Evolutionary conservation across 1,284 basidiomycete species (phyloP), one percentile per base, ranked within the genome.

Genomic region (Trametes polyzona): DNA sequence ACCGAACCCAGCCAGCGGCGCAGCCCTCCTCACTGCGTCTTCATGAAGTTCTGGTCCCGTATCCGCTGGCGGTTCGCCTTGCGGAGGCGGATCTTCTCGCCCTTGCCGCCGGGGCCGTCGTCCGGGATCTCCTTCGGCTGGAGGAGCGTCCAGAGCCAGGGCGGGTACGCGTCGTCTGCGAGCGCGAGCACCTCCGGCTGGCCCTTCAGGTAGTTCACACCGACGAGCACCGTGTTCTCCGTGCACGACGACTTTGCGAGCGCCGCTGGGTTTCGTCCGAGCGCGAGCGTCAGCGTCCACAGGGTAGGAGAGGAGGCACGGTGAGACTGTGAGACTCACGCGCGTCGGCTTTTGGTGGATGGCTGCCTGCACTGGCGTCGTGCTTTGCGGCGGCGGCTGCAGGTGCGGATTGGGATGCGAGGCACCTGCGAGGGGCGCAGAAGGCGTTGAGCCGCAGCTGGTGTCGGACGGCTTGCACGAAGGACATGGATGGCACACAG

Each of bases 71-170:
- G 79, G 49, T 88, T 91, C 63, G 80, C 79, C 66, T 76, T 76
- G 65, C 88, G 75, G 70, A 89, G 74, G 57, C 75, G 73, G 55
- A 79, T 76, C 65, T 88, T 84, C 72, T 90, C 87, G 35, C 78
- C 83, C 65, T 80, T 79, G 17, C 88, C 87, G 12, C 89, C 88
- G 1, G 86, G 87, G 1, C 86, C 88, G 62, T 91, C 87, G 54
- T 90, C 84, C 23, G 77, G 77, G 41, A 79, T 74, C 40, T 79
- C 77, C 67, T 83, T 83, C 5, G 83, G 79, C 59, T 82, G 71
- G 26, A 93, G 74, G 40, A 95, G 71, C 21, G 81, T 87, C 93
- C 95, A 98, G 41, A 98, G 73, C 95, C 95, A 97, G 4, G 83
- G 71, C 1, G 95, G 95, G 72, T 98, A 97, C 66, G 90, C 85